phyloP scores from a whole-genome alignment of 2,329 filamentous ascomycete species.

The Coniochaeta sp. region DNA sequence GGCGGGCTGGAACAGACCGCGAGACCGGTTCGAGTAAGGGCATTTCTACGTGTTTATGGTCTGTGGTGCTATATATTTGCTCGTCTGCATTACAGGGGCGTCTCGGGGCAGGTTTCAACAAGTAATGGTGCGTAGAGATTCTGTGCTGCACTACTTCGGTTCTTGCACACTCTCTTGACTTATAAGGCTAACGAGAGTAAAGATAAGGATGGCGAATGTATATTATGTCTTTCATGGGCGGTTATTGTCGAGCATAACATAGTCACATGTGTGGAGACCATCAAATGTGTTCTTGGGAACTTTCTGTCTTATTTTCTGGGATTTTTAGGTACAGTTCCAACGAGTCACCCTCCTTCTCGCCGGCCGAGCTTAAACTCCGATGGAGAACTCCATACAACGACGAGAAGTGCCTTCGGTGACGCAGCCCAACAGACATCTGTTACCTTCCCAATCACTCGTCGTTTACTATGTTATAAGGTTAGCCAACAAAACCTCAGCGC shows the following conservation, averaged over 20 bases:
- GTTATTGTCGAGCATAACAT: neutral
- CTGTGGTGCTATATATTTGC: neutral
- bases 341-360: neutral
- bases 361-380: slow-evolving; percentile 1
- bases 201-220: neutral
- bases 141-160: neutral
- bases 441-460: neutral
- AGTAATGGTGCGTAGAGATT: neutral
- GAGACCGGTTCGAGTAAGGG: slow-evolving; percentile 21
- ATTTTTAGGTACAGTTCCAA: neutral
- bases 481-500: neutral
- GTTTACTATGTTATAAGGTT: neutral
- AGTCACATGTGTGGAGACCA: neutral
- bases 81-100: neutral
- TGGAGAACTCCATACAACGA: slow-evolving; percentile 1
- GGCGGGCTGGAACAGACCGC: slow-evolving; percentile 31
- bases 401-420: neutral
- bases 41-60: neutral
- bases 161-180: neutral
- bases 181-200: neutral
- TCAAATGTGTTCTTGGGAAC: neutral
- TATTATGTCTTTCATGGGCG: neutral
- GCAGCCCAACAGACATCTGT: neutral
- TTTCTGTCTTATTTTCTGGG: neutral
- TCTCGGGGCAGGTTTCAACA: neutral